These are phyloP conservation scores for Candida sakaeoensis DNA, from an alignment of 805 yeast species.

Conservation along the genomic window DNA sequence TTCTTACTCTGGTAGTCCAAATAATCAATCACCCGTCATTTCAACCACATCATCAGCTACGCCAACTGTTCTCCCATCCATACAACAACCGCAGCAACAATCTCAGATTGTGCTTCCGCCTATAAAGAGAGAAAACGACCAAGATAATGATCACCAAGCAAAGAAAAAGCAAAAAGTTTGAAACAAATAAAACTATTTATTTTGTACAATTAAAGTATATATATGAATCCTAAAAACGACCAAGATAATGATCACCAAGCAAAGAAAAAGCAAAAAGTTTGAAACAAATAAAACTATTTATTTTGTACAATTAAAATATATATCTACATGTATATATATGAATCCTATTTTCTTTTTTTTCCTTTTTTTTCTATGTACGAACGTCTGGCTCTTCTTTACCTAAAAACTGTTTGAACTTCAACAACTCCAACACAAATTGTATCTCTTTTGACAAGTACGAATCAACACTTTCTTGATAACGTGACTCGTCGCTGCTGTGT, in stretches of 20 bases:
- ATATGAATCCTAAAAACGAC: conserved; percentile 13
- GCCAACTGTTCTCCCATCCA: conserved; percentile 7
- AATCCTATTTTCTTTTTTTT: background rate
- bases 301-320: background rate
- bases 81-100: conserved; percentile 3
- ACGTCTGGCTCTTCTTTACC: conserved; percentile 90
- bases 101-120: conserved; percentile 14
- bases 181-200: conserved; percentile 6
- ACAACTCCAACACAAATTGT: conserved; percentile 57
- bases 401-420: conserved; percentile 67
- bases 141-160: conserved; percentile 9
- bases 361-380: conserved; percentile 47
- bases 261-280: conserved; percentile 14
- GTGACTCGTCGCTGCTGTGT: conserved; percentile 58
- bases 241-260: conserved; percentile 11
- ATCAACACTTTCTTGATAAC: conserved; percentile 53
- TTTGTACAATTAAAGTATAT: background rate
- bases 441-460: conserved; percentile 66
- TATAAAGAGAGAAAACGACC: conserved; percentile 22
- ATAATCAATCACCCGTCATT: background rate
- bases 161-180: conserved; percentile 14
- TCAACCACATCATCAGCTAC: background rate
- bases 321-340: background rate
- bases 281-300: conserved; percentile 6
- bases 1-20: background rate